Base-by-base conservation (phyloP, 176 grass and related monocot genomes). In the Cocos nucifera region DNA sequence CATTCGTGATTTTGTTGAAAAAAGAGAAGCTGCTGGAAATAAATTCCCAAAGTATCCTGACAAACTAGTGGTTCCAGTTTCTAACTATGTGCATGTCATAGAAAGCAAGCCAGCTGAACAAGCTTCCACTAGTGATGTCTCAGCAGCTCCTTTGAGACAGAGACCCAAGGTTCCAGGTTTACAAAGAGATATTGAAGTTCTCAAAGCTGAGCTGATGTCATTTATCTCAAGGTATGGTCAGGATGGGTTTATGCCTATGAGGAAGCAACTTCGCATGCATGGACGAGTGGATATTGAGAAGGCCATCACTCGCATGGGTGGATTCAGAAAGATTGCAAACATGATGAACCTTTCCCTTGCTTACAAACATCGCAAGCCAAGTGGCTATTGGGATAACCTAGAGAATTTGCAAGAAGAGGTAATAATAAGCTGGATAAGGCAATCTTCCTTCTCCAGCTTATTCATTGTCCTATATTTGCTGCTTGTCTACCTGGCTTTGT, bases 401-500 rank as follows among this genome's bases (percentile, higher is more conserved):
- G 93, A 97, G 66, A 97, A 97, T 76, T 76, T 97, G 79, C 78
- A 91, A 80, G 79, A 88, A 76, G 87, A 97, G 87, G 93, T 88
- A 79, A 63, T 49, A 29, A 3, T 18, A 72, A 51, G n/a, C 22
- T 44, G 10, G 35, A 12, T 14, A 44, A 44, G 35, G 35, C 35
- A 12, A 44, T 44, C 35, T 44, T 44, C 35, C 35, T 44, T 44
- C 35, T 44, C 8, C 35, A 44, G 10, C 10, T 44, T 44, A 9
- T 44, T 10, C 2, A 44, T 44, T 44, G 9, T 44, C 35, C 35
- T 44, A 12, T 44, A 44, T 44, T 44, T 12, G 35, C 35, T 44
- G 8, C 10, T 44, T 44, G 9, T 44, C 4, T 44, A 44, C 10
- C 12, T 10, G 10, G 10, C 35, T 44, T 10, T 44, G 35, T 44